Evolutionary conservation across 805 yeast genomes (phyloP), one percentile per base, ranked within the genome.

Genomic region (Wickerhamomyces ciferrii): DNA sequence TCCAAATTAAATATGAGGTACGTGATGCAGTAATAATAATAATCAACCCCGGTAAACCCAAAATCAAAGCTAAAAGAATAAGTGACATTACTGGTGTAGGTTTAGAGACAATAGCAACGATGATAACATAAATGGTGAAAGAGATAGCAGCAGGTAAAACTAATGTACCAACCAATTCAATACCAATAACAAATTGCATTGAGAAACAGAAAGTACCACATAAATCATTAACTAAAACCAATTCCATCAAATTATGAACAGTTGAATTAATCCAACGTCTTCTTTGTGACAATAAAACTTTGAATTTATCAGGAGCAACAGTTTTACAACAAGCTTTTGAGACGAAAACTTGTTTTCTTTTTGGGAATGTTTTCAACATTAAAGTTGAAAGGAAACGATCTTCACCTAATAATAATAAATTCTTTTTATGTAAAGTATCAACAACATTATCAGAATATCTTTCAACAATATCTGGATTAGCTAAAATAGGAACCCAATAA

Each of bases 261-360:
- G 97, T 91, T 5, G 97, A 90, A 65, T 90, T 90, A 56, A 90
- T 90, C 97, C 97, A 90, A 63, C 97, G 86, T 70, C 97, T 87
- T 64, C 97, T 84, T 64, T 90, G 97, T 1, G 96, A 90, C 41
- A 90, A 71, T 52, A 90, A 71, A 42, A 90, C 94, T 52, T 68
- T 75, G 63, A 90, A 90, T 42, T 75, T 74, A 56, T 83, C 85
- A 0, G 97, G 97, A n/a, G 84, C 97, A 50, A 88, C 68, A 0
- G 97, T 90, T 60, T 88, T 88, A 70, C 97, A 90, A 4, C 87
- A 92, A 6, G 97, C 97, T 62, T 88, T 88, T 2, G 96, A 84
- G 13, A 91, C 83, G 62, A 90, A 90, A 15, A 89, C 66, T 65
- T 86, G 96, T 53, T 85, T 87, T 68, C 97, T 79, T 62, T 81